Conservation (phyloP, 805 yeast species). For the Blastobotrys terrestris region DNA sequence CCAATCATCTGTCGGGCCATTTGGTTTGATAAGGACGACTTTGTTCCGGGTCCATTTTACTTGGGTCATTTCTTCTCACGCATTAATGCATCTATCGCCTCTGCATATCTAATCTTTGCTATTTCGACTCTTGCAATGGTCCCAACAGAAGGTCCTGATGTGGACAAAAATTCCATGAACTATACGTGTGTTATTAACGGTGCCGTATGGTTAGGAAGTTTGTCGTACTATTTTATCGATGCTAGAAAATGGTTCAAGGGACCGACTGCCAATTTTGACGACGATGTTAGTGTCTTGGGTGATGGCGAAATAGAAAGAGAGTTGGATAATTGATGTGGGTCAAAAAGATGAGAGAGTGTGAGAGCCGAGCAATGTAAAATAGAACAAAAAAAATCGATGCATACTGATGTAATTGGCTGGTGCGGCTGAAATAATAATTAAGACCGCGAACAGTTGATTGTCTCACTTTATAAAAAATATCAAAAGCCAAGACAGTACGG, state of each 20-base stretch:
- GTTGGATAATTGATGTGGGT: too few relatives aligned
- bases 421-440: too few relatives aligned
- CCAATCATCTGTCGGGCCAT: conserved; percentile 53
- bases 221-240: conserved; percentile 45
- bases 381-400: too few relatives aligned
- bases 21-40: conserved; percentile 38
- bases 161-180: conserved; percentile 47
- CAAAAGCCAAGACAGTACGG: too few relatives aligned
- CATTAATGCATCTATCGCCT: conserved; percentile 41
- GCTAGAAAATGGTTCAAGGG: conserved; percentile 54
- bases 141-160: conserved; percentile 39
- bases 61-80: conserved; percentile 49
- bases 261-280: conserved; percentile 35
- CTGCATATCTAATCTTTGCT: conserved; percentile 45
- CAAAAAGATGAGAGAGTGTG: too few relatives aligned
- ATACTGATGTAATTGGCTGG: too few relatives aligned
- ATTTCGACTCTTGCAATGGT: conserved; percentile 51
- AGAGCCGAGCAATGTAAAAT: too few relatives aligned
- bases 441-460: too few relatives aligned
- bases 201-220: conserved; percentile 51
- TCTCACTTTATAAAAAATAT: too few relatives aligned
- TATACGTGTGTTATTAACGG: conserved; percentile 61
- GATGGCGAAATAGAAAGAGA: neutral
- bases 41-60: conserved; percentile 62
- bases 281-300: neutral